Base-by-base conservation (phyloP, 140 eudicot species). In the Senecio squalidus region DNA sequence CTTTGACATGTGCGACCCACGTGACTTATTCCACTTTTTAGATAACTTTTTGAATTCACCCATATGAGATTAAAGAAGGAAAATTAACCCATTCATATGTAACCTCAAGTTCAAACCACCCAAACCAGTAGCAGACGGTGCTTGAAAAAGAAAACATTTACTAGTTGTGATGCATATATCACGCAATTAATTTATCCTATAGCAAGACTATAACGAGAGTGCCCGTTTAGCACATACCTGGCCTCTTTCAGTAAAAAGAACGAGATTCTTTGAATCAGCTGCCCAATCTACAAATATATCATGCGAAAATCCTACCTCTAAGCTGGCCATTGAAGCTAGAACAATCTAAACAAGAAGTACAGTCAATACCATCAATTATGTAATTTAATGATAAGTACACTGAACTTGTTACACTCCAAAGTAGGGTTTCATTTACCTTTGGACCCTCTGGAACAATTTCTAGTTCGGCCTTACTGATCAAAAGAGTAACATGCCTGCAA, bases 211-310 rank as follows among this genome's bases (percentile, higher is more conserved):
- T 45, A 15, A 53, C 20, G 17, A 66, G 4, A 34, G 24, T 14
- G 29, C 22, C 48, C 22, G 6, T 40, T 40, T 16, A 31, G 36
- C 28, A 60, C 22, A 30, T 67, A 90, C 97, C 95, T 90, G 97
- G 64, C 95, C 95, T 72, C 97, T 79, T 73, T 90, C 97, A 0
- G 95, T 80, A 68, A 90, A 90, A 72, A 90, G 94, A 53, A 86
- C 85, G 20, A 86, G 97, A 76, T 90, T 86, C 66, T 73, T 86
- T 9, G 60, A 23, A 61, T 86, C 94, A 46, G 88, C 64, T 58
- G 95, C 98, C 98, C 95, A 91, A 44, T 91, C 98, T 6, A 87
- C 93, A 67, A 86, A 91, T 71, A 91, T 83, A 57, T 91, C 94
- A 67, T 91, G 98, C 16, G 98, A 83, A 73, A 86, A 86, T 22